Evolutionary conservation across 106 monocot species (phyloP).

Genomic region (Phalaenopsis equestris): DNA sequence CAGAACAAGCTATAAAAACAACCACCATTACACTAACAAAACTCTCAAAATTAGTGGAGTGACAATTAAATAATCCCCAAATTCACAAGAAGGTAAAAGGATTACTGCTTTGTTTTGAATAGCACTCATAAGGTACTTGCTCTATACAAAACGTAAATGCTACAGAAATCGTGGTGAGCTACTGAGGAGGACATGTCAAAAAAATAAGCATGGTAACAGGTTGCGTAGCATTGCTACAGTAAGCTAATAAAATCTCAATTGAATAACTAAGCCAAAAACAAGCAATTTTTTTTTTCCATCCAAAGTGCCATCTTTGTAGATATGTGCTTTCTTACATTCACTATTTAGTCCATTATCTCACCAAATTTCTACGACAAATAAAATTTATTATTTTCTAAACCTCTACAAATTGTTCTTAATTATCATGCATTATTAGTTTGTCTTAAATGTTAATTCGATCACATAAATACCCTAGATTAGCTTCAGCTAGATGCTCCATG

Average conservation of each 20-base stretch:
- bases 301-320: not conserved
- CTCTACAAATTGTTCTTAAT: no score
- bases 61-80: not conserved
- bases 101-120: not conserved
- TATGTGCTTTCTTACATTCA: not conserved
- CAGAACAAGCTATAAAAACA: not conserved
- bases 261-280: not conserved
- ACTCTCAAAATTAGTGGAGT: not conserved
- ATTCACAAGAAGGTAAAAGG: not conserved
- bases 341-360: not conserved
- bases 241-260: not conserved
- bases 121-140: not conserved
- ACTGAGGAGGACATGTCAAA: not conserved
- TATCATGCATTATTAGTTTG: no score
- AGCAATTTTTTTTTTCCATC: no score
- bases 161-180: not conserved
- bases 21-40: not conserved
- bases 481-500: not conserved
- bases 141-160: slow-evolving; percentile 2
- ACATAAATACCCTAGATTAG: not conserved
- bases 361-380: not conserved
- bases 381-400: not conserved
- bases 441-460: no score
- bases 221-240: not conserved
- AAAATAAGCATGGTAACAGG: not conserved